phyloP scores from a whole-genome alignment of 805 yeast species.

The Tetrapisispora namnaoensis region DNA sequence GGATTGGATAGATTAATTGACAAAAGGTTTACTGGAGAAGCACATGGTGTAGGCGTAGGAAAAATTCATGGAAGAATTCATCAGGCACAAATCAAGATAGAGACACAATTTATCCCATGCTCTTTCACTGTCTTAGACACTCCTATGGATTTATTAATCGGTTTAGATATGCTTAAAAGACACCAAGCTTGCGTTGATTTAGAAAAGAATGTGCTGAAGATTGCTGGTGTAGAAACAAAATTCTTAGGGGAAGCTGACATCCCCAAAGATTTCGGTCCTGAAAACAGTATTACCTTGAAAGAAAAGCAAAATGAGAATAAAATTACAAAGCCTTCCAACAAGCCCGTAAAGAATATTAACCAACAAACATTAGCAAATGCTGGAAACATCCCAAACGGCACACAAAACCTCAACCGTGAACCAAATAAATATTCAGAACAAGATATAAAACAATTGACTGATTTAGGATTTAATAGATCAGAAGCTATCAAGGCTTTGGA shows the following conservation, averaged over 20 bases:
- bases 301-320: background rate
- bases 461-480: slow-evolving; percentile 59
- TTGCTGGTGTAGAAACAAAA: slow-evolving; percentile 63
- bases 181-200: slow-evolving; percentile 79
- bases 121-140: slow-evolving; percentile 66
- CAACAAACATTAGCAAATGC: background rate
- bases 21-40: slow-evolving; percentile 68
- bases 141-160: slow-evolving; percentile 56
- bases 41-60: slow-evolving; percentile 82
- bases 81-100: slow-evolving; percentile 76
- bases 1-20: slow-evolving; percentile 69
- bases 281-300: background rate
- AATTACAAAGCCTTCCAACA: background rate
- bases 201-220: slow-evolving; percentile 47
- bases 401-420: background rate
- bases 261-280: slow-evolving; percentile 31
- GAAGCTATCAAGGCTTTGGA: slow-evolving; percentile 59
- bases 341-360: background rate
- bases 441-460: slow-evolving; percentile 39
- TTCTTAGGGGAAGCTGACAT: slow-evolving; percentile 69
- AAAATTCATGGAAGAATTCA: slow-evolving; percentile 78
- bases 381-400: background rate
- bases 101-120: slow-evolving; percentile 52
- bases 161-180: slow-evolving; percentile 84
- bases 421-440: slow-evolving; percentile 28